Percentiles rank a stretch among this genome's conserved stretches.
Conservation (phyloP, 495 filamentous ascomycete species). For the Xylaria bambusicola region DNA sequence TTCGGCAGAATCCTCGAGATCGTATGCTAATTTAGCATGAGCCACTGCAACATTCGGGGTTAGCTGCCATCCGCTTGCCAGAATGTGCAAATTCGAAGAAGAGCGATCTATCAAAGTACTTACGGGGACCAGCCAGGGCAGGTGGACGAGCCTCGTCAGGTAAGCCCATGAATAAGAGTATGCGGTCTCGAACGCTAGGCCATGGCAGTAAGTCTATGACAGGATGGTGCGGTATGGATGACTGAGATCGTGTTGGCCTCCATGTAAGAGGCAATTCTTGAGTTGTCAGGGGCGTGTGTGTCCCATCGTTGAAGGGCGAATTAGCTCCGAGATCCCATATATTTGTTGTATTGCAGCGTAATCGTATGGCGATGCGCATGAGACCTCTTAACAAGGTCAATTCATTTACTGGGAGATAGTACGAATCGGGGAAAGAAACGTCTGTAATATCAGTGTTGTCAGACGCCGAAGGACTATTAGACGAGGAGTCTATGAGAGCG, state of each 20-base stretch:
- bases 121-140: constrained; percentile 34
- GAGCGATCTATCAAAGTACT: not conserved
- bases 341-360: constrained; percentile 16
- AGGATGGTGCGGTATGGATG: constrained; percentile 49
- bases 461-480: not conserved
- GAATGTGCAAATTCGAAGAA: no score
- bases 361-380: constrained; percentile 29
- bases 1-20: constrained; percentile 52
- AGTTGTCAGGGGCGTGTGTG: constrained; percentile 19
- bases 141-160: constrained; percentile 41
- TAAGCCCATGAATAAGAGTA: constrained; percentile 45
- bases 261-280: constrained; percentile 25
- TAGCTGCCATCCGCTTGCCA: not conserved
- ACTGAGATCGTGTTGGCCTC: constrained; percentile 32
- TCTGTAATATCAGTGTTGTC: not conserved
- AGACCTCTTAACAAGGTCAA: constrained; percentile 29
- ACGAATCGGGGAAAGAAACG: constrained; percentile 29
- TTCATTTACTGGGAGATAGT: constrained; percentile 32
- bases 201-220: constrained; percentile 53
- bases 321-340: constrained; percentile 25
- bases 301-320: constrained; percentile 20
- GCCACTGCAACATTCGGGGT: not conserved
- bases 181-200: constrained; percentile 47
- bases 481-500: not conserved
- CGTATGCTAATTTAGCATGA: constrained; percentile 30